phyloP scores from a whole-genome alignment of 768 basidiomycete genomes.

The Boletus fagicola region DNA sequence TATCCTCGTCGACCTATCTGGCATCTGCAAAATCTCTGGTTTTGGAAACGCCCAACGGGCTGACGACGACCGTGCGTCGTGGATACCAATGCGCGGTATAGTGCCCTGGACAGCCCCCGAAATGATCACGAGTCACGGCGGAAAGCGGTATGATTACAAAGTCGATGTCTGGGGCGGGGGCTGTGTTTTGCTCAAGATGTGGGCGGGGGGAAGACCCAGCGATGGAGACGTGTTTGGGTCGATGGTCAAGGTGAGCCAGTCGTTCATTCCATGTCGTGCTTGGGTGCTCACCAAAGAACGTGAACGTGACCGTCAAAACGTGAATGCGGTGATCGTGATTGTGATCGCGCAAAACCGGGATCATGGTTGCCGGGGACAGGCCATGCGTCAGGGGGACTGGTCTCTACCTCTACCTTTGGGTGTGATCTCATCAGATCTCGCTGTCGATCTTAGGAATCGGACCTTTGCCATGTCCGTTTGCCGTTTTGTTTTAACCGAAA shows the following conservation, averaged over 20 bases:
- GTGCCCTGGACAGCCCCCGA: conserved; percentile 98
- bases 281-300: background rate
- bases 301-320: background rate
- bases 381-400: conserved; percentile 68
- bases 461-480: conserved; percentile 74
- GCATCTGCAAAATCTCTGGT: conserved; percentile 93
- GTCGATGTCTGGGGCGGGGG: conserved; percentile 97
- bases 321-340: background rate
- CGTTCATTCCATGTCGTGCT: background rate
- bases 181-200: conserved; percentile 95
- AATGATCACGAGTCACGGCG: conserved; percentile 71
- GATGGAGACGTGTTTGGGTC: conserved; percentile 77
- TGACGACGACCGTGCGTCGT: conserved; percentile 74
- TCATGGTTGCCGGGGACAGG: conserved; percentile 27
- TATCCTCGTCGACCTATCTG: conserved; percentile 84
- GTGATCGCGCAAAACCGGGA: background rate
- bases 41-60: conserved; percentile 93
- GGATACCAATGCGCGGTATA: conserved; percentile 91
- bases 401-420: conserved; percentile 83
- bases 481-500: background rate
- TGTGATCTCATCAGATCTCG: conserved; percentile 65
- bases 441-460: conserved; percentile 76
- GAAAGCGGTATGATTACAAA: conserved; percentile 86
- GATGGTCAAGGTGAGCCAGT: conserved; percentile 70
- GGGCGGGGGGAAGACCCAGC: conserved; percentile 81